Percentiles rank a stretch among this genome's conserved stretches.
phyloP scores from a whole-genome alignment of 306 rosid genomes.

The Urtica urens region DNA sequence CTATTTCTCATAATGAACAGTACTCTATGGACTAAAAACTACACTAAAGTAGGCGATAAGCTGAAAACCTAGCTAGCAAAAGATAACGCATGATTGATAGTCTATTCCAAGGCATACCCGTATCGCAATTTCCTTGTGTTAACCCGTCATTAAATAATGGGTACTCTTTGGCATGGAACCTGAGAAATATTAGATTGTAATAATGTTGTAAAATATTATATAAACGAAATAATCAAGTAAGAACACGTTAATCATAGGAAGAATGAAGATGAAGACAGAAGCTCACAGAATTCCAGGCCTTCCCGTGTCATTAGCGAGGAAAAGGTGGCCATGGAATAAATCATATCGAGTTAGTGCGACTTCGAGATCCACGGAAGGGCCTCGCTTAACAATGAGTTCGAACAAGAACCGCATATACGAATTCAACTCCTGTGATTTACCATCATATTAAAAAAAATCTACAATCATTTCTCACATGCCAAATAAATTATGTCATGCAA shows the following conservation, averaged over 20 bases:
- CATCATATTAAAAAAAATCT: too few species aligned
- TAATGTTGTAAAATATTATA: too few species aligned
- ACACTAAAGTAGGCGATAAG: too few species aligned
- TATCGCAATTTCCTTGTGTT: conserved; percentile 83
- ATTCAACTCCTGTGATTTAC: conserved; percentile 89
- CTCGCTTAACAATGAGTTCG: conserved; percentile 59
- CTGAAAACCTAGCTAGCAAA: too few species aligned
- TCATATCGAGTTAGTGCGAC: conserved; percentile 57
- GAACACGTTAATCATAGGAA: too few species aligned
- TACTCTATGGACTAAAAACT: too few species aligned
- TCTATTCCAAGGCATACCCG: conserved; percentile 25
- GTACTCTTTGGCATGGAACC: conserved; percentile 90
- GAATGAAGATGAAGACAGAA: neutral
- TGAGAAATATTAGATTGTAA: conserved; percentile 25
- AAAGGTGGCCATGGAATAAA: conserved; percentile 86
- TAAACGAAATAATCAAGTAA: too few species aligned
- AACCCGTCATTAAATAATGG: conserved; percentile 55
- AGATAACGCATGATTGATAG: neutral
- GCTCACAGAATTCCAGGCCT: conserved; percentile 86
- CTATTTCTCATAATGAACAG: too few species aligned
- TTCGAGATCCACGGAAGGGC: conserved; percentile 54
- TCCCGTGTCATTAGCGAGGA: conserved; percentile 46
- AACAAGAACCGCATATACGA: conserved; percentile 54
- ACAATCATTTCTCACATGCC: too few species aligned
- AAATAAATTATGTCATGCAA: too few species aligned